Evolutionary conservation across 345 rosid genomes (phyloP).

Genomic region (Eutrema yunnanense): DNA sequence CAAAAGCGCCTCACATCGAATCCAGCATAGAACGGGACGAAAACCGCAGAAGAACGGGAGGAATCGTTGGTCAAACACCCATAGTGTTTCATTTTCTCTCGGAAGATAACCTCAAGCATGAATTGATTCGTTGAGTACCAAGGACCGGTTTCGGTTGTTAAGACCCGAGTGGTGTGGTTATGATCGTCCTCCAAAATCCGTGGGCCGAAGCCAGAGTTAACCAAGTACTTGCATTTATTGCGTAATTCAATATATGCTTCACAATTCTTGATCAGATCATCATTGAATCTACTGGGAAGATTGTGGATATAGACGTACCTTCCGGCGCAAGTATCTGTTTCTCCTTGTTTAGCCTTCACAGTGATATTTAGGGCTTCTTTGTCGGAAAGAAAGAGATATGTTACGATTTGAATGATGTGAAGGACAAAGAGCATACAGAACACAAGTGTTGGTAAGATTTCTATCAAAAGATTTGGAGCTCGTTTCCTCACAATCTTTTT

Average conservation of each 20-base stretch:
- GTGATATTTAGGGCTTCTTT: background rate
- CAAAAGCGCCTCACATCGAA: conserved; percentile 39
- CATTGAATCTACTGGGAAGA: conserved; percentile 35
- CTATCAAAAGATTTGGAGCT: background rate
- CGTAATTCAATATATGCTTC: conserved; percentile 6
- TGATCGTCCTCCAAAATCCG: background rate
- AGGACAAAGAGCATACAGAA: background rate
- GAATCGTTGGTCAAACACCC: conserved; percentile 42
- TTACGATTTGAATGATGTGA: background rate
- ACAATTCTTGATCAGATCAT: conserved; percentile 33
- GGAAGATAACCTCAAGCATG: conserved; percentile 37
- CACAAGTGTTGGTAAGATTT: background rate
- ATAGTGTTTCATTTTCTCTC: conserved; percentile 33
- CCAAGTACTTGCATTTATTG: conserved; percentile 21
- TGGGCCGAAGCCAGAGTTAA: conserved; percentile 41
- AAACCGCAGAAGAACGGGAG: conserved; percentile 33
- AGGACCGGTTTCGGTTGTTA: conserved; percentile 9
- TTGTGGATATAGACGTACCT: conserved; percentile 36
- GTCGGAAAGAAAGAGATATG: background rate
- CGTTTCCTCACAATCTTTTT: background rate
- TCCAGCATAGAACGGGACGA: conserved; percentile 41
- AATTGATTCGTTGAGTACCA: conserved; percentile 38
- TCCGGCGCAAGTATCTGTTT: conserved; percentile 27
- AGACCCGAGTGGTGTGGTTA: background rate
- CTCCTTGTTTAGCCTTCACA: background rate